Evolutionary conservation across 352 stramenopile genomes (phyloP), one percentile per base, ranked within the genome.

Genomic region (Globisporangium okanoganense): DNA sequence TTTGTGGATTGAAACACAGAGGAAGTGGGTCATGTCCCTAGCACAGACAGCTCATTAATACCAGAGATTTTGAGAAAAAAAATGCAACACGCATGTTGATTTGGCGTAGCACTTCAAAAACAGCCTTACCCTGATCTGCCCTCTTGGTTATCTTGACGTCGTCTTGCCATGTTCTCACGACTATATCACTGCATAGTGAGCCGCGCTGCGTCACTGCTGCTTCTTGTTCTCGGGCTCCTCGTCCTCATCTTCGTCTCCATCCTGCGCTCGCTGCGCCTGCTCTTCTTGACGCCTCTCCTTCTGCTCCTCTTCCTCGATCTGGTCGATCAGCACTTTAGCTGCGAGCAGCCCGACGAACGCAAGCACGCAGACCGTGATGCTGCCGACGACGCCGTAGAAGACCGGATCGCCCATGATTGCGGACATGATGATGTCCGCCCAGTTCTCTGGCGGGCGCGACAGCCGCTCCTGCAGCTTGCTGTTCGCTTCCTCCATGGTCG

Each of bases 401-500:
- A 71, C 47, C 18, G 84, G 84, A 25, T 93, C 79, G 47, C 73
- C 76, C 31, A 88, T 52, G 49, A 93, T 60, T 14, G 73, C 71
- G 25, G 88, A 65, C 64, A 90, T 73, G 29, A 90, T 61, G 27
- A 72, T 65, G 61, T 90, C 84, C 38, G 77, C 75, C 81, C 81
- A 93, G 61, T 73, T 76, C 67, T 85, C 72, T 18, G 80, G 72
- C 33, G 73, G 75, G 44, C 76, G 71, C 65, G 75, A 67, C 61
- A 92, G 72, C 49, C 76, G 73, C 58, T 62, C 67, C 43, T 75
- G 65, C 55, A 85, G 65, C 51, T 75, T 79, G 54, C 6, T 22
- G n/a, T 50, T 65, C 49, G 62, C 27, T 52, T 54, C 59, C 43
- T 45, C 9, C 41, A 48, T 48, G 41, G 8, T n/a, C 4, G 5